Evolutionary conservation across 352 stramenopile genomes (phyloP), one percentile per base, ranked within the genome.

Genomic region (Plasmopara muralis): DNA sequence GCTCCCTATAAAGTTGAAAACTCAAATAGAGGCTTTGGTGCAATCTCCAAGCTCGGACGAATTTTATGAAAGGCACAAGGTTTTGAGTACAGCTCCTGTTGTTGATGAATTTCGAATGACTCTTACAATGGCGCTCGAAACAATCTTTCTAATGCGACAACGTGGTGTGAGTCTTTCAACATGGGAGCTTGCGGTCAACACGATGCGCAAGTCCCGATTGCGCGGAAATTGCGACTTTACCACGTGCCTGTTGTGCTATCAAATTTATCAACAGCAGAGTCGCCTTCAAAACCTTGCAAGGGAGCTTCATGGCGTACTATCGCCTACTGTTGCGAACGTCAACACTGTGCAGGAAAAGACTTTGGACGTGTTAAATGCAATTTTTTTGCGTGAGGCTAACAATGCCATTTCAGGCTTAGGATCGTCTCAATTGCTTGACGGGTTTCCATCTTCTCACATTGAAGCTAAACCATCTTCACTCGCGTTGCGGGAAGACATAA

Each of bases 181-280:
- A 13, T 93, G 83, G 83, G 80, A 93, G 50, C 59, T 47, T n/a
- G 72, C 74, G 0, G 61, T 85, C 4, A 63, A 68, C n/a, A 51
- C 60, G 3, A 58, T 82, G 0, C 53, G 57, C 0, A 81, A 78
- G 6, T 62, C 68, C 0, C 64, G 65, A 6, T 35, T 65, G 0
- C 60, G 62, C 1, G 57, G 61, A 5, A 69, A 73, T 6, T 72
- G 56, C 3, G 74, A 89, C 43, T 88, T 88, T 39, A 66, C 64
- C 0, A 77, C 85, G 0, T 93, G 82, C 37, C 75, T 76, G 48
- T 46, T 93, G 2, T 93, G 82, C 59, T 93, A 93, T 38, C 55
- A 60, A 15, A 69, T 93, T 16, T 89, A 83, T 64, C 84, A 90
- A 47, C 71, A 85, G 37, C 79, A 93, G 37, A 51, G 77, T 13